These are phyloP conservation scores for Multifurca ochricompacta DNA, from an alignment of 768 basidiomycete genomes.

Conservation along the genomic window DNA sequence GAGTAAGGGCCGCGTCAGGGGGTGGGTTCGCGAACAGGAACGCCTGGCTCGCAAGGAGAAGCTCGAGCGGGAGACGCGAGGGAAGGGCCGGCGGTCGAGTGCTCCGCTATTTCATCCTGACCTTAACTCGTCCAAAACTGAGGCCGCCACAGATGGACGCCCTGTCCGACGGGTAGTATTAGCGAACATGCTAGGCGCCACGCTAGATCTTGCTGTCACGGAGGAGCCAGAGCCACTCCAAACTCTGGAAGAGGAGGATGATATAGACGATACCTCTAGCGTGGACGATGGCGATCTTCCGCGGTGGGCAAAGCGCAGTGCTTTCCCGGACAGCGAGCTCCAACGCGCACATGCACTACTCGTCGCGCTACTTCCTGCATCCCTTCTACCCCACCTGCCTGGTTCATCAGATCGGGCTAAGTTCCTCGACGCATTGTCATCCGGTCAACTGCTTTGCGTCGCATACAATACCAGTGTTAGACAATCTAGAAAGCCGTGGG, in stretches of 20 bases:
- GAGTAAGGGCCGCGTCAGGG: conserved; percentile 38
- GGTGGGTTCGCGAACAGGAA: conserved; percentile 42
- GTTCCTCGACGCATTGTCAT: conserved; percentile 53
- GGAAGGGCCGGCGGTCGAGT: conserved; percentile 43
- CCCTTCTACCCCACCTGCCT: conserved; percentile 36
- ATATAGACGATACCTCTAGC: conserved; percentile 20
- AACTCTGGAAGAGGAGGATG: conserved; percentile 36
- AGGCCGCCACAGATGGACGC: conserved; percentile 7
- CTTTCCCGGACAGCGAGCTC: conserved; percentile 48
- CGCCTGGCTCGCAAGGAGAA: conserved; percentile 38
- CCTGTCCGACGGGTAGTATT: conserved; percentile 48
- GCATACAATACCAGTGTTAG: conserved; percentile 80
- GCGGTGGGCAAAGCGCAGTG: conserved; percentile 60
- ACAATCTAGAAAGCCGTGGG: conserved; percentile 79
- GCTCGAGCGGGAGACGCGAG: conserved; percentile 30
- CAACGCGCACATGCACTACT: conserved; percentile 60
- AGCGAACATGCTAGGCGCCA: conserved; percentile 47
- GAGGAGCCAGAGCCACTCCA: conserved; percentile 56
- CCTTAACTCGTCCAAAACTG: conserved; percentile 17
- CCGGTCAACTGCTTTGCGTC: conserved; percentile 71
- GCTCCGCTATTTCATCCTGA: conserved; percentile 31
- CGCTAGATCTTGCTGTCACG: conserved; percentile 38
- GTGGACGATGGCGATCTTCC: conserved; percentile 70
- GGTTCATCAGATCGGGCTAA: conserved; percentile 27
- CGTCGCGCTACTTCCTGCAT: conserved; percentile 47